Evolutionary conservation across 2,329 filamentous ascomycete species (phyloP), one percentile per base, ranked within the genome.

Genomic region (Neonectria coccinea): DNA sequence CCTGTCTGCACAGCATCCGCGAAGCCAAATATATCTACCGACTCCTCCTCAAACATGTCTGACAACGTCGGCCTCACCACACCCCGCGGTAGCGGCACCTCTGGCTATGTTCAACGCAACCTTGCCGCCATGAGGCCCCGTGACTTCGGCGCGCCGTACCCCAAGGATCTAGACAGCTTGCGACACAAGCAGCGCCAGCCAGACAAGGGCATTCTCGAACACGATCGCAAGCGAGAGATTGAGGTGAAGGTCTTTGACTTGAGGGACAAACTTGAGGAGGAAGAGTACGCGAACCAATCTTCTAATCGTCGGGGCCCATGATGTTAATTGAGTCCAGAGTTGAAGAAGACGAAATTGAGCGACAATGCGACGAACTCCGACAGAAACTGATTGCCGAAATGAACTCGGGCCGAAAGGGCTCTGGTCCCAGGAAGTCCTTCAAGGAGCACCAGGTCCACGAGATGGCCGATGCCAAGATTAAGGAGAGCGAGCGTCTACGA

Each of bases 371-470:
- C 60, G 78, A 78, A 55, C 74, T 83, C 27, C 78, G 81, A 36
- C 69, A 81, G 66, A 81, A 82, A 64, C 75, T 83, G 0, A 72
- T 79, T 1, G 76, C 76, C 11, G 79, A 82, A 62, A 77, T 80
- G 65, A 77, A 80, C 50, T 74, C 75, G 0, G 74, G 72, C 1
- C 76, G 73, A 36, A 77, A 67, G 22, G 71, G 67, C 25, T 77
- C 73, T 59, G 80, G 77, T 25, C 79, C 75, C n/a, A 77, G 80
- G 60, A 81, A 77, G 58, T 86, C 88, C 10, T 85, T 98, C 68
- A 99, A 98, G 81, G 86, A 90, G 70, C 94, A 98, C 80, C 93
- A 98, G 80, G 94, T 98, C 20, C 96, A 99, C 82, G 96, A 98
- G 81, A 86, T 97, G 78, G 96, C 96, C 18, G 92, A 96, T 74